These are phyloP conservation scores for Ampelocalamus luodianensis DNA, from an alignment of 176 grass and related monocot species.

Conservation along the genomic window DNA sequence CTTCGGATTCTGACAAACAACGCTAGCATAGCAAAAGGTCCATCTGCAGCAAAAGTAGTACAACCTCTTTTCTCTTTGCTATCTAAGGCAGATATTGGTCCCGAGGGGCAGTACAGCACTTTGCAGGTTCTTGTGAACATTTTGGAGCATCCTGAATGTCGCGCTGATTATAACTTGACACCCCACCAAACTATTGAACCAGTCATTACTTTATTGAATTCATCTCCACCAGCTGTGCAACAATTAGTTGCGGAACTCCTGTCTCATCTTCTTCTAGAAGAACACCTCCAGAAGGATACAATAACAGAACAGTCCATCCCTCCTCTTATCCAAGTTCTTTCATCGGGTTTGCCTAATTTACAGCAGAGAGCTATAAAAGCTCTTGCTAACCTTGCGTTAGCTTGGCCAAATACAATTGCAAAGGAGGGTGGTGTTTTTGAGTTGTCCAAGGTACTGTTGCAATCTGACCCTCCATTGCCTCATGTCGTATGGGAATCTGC, in stretches of 20 bases:
- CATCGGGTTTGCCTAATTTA: conserved; percentile 79
- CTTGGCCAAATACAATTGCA: conserved; percentile 98
- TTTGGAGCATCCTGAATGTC: conserved; percentile 96
- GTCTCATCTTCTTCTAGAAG: conserved; percentile 97
- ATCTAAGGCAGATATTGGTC: conserved; percentile 77
- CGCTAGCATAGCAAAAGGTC: conserved; percentile 90
- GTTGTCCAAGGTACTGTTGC: conserved; percentile 93
- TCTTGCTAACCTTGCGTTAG: conserved; percentile 84
- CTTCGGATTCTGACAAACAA: conserved; percentile 99
- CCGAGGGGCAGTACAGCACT: conserved; percentile 95
- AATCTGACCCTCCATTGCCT: conserved; percentile 90
- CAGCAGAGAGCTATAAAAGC: conserved; percentile 98
- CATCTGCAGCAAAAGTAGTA: conserved; percentile 97
- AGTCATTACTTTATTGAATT: conserved; percentile 84
- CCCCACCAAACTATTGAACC: conserved; percentile 83
- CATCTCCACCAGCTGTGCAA: conserved; percentile 90
- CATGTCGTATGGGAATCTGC: conserved; percentile 98
- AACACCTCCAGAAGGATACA: conserved; percentile 87
- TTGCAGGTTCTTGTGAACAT: conserved; percentile 99
- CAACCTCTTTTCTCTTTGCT: conserved; percentile 90
- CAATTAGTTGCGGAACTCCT: conserved; percentile 93
- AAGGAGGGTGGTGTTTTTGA: conserved; percentile 98
- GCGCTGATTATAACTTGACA: conserved; percentile 85
- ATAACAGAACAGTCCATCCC: conserved; percentile 87
- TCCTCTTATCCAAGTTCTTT: conserved; percentile 95